Percentiles rank a stretch among this genome's conserved stretches.
Evolutionary conservation across 257 asterid species (phyloP).

Genomic region (Asclepias syriaca): DNA sequence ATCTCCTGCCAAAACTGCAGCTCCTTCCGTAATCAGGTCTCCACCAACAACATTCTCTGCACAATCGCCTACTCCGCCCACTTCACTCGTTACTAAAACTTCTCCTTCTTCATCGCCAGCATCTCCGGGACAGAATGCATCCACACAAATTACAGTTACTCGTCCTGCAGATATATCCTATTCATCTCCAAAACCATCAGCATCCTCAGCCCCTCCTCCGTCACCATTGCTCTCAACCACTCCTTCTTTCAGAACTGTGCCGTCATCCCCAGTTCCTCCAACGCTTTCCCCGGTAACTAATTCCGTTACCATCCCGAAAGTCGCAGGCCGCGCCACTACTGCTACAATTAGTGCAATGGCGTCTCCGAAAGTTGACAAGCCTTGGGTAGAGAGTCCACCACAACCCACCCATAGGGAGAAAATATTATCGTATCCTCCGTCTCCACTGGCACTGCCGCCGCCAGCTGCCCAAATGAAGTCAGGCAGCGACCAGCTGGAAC

Average conservation of each 20-base stretch:
- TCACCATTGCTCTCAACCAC: conserved; percentile 22
- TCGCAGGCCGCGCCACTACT: not conserved
- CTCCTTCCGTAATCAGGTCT: conserved; percentile 8
- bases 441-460: conserved; percentile 35
- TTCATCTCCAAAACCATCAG: conserved; percentile 23
- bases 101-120: not conserved
- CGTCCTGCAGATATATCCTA: conserved; percentile 8
- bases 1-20: conserved; percentile 2
- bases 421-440: conserved; percentile 40
- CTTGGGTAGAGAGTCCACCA: conserved; percentile 26
- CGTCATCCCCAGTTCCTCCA: conserved; percentile 8
- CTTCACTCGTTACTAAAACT: conserved; percentile 11
- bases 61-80: conserved; percentile 3
- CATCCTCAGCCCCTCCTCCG: conserved; percentile 4
- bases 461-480: conserved; percentile 32
- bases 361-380: conserved; percentile 36
- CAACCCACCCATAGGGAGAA: conserved; percentile 29
- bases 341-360: not conserved
- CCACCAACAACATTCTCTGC: conserved; percentile 7
- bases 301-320: conserved; percentile 5
- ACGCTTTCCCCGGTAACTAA: conserved; percentile 15
- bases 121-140: conserved; percentile 14
- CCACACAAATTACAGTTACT: not conserved
- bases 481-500: conserved; percentile 16
- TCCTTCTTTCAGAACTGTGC: conserved; percentile 18